phyloP scores from a whole-genome alignment of 2,329 filamentous ascomycete species.

The Aspergillus luchuensis region DNA sequence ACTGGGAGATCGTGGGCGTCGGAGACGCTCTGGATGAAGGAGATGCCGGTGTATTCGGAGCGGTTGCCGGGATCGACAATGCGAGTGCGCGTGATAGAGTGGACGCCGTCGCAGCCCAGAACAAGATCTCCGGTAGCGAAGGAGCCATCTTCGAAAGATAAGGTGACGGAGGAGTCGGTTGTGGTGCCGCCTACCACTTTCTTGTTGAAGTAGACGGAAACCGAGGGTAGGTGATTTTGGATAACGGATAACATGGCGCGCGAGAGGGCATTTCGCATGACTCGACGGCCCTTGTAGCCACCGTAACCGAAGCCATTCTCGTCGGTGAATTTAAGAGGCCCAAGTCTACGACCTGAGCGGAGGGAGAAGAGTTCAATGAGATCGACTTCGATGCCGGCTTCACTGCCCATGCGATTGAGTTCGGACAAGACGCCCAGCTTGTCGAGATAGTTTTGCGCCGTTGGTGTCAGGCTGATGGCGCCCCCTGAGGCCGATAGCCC shows the following conservation, averaged over 20 bases:
- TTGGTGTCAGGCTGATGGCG: constrained; percentile 41
- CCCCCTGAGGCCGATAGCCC: constrained; percentile 37
- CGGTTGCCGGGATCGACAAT: constrained; percentile 37
- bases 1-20: constrained; percentile 23
- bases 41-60: constrained; percentile 45
- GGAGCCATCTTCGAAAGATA: constrained; percentile 36
- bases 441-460: constrained; percentile 38
- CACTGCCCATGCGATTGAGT: constrained; percentile 32
- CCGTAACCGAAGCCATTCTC: constrained; percentile 28
- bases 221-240: constrained; percentile 17
- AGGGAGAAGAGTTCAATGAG: constrained; percentile 37
- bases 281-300: constrained; percentile 34
- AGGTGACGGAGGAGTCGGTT: constrained; percentile 24
- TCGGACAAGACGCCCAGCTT: constrained; percentile 36
- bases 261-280: constrained; percentile 37
- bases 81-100: constrained; percentile 39
- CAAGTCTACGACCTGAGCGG: constrained; percentile 34
- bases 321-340: constrained; percentile 32
- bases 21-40: constrained; percentile 40
- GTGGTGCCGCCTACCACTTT: constrained; percentile 13
- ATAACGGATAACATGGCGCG: constrained; percentile 35
- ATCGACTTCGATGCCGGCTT: constrained; percentile 33
- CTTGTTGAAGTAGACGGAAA: constrained; percentile 11
- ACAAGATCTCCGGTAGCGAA: constrained; percentile 38
- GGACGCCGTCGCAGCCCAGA: constrained; percentile 45